Evolutionary conservation across 805 yeast genomes (phyloP).

Genomic region (Zygoascus biomembranicola): DNA sequence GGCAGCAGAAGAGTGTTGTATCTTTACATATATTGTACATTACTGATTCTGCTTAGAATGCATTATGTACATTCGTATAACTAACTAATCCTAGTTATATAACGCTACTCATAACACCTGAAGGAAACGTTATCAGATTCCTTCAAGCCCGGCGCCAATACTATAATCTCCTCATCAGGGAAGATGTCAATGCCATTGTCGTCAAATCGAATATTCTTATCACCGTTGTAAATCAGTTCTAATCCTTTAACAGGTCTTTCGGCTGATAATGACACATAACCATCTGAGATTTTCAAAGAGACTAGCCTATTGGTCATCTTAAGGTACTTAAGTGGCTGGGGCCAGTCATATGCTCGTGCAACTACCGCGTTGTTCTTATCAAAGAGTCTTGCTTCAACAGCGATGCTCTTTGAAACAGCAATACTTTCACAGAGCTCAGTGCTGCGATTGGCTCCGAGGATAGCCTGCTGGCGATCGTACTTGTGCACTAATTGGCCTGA

Average conservation of each 20-base stretch:
- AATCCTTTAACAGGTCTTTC: conserved; percentile 4
- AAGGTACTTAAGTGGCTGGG: conserved; percentile 39
- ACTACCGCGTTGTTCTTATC: not conserved
- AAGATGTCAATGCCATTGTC: conserved; percentile 45
- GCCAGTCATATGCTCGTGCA: conserved; percentile 39
- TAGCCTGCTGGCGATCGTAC: conserved; percentile 1
- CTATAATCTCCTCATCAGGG: conserved; percentile 28
- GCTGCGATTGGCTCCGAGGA: conserved; percentile 23
- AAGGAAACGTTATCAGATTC: not conserved
- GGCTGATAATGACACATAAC: conserved; percentile 1
- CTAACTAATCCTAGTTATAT: too few relatives aligned
- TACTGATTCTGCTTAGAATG: too few relatives aligned
- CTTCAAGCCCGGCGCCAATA: conserved; percentile 14
- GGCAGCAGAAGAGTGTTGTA: too few relatives aligned
- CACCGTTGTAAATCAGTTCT: not conserved
- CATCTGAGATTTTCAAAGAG: not conserved
- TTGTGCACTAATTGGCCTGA: conserved; percentile 27
- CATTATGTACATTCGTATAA: too few relatives aligned
- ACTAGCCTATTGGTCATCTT: conserved; percentile 24
- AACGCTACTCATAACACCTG: too few relatives aligned
- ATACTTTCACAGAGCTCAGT: conserved; percentile 25
- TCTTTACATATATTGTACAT: too few relatives aligned
- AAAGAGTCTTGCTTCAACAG: conserved; percentile 12
- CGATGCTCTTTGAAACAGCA: conserved; percentile 7
- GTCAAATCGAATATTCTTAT: conserved; percentile 24